These are phyloP conservation scores for Nicotiana paniculata DNA, from an alignment of 257 asterid species.

Conservation along the genomic window DNA sequence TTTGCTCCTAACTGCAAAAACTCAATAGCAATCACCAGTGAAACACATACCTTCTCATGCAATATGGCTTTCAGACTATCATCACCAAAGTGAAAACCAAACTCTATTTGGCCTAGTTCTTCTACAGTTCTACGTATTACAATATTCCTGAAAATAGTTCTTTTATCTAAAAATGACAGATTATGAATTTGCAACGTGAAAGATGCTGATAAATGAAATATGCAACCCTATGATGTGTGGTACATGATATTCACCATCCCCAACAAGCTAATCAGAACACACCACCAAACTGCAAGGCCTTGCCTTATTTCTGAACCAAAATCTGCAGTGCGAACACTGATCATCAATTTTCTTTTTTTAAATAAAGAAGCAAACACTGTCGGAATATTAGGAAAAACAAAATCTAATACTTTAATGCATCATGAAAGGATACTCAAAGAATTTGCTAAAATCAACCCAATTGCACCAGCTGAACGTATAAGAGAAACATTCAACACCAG, in stretches of 20 bases:
- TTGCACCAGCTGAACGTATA: conserved; percentile 78
- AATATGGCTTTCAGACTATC: too few species aligned
- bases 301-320: background rate
- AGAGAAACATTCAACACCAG: conserved; percentile 61
- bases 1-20: too few species aligned
- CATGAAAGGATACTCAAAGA: conserved; percentile 84
- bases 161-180: too few species aligned
- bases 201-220: too few species aligned
- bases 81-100: too few species aligned
- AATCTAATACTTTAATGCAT: background rate
- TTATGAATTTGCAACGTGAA: too few species aligned
- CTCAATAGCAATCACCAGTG: too few species aligned
- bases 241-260: background rate
- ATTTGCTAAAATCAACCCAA: conserved; percentile 85
- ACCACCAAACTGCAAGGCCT: background rate
- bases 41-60: too few species aligned
- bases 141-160: too few species aligned
- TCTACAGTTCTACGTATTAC: too few species aligned
- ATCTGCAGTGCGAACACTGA: background rate
- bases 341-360: background rate
- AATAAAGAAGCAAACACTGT: background rate
- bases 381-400: background rate
- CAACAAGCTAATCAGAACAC: background rate
- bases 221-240: too few species aligned
- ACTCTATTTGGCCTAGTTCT: too few species aligned